A percentile compares a stretch with the other conserved stretches of the same genome.
These are phyloP conservation scores for Xanthoceras sorbifolium DNA, from an alignment of 345 rosid genomes.

Conservation along the genomic window DNA sequence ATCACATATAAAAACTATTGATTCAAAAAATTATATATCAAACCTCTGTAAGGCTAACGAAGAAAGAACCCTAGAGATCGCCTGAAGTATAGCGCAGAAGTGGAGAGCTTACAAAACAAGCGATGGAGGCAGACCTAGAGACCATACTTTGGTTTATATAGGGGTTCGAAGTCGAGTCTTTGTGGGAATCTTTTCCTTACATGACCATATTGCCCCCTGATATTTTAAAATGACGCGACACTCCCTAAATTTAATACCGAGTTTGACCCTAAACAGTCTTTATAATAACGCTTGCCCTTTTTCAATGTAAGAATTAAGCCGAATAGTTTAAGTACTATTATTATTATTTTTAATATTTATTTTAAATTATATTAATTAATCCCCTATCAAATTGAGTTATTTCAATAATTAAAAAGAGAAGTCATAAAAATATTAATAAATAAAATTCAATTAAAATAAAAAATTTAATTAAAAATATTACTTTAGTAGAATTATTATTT, in stretches of 20 bases:
- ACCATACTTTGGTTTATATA: constrained; percentile 11
- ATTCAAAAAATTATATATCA: neutral
- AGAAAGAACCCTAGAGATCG: neutral
- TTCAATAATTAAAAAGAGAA: too few relatives aligned
- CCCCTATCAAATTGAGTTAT: too few relatives aligned
- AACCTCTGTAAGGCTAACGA: constrained; percentile 7
- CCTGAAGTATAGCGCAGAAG: neutral
- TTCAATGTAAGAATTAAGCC: too few relatives aligned
- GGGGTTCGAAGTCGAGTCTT: neutral
- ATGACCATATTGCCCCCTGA: neutral
- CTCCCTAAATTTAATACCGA: neutral
- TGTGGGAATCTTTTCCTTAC: neutral
- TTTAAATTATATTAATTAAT: too few relatives aligned
- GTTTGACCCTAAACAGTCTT: neutral
- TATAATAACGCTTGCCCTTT: too few relatives aligned
- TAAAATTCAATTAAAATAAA: too few relatives aligned
- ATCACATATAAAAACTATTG: neutral
- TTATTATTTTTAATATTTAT: too few relatives aligned
- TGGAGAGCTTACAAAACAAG: neutral
- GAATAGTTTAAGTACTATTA: too few relatives aligned
- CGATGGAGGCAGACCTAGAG: neutral
- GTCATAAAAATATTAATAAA: too few relatives aligned
- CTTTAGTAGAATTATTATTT: too few relatives aligned
- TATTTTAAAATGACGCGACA: neutral
- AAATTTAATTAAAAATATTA: too few relatives aligned